A percentile compares a stretch with the other conserved stretches of the same genome.
These are phyloP conservation scores for Penicillium capsulatum DNA, from an alignment of 2,329 filamentous ascomycete species.

Conservation along the genomic window DNA sequence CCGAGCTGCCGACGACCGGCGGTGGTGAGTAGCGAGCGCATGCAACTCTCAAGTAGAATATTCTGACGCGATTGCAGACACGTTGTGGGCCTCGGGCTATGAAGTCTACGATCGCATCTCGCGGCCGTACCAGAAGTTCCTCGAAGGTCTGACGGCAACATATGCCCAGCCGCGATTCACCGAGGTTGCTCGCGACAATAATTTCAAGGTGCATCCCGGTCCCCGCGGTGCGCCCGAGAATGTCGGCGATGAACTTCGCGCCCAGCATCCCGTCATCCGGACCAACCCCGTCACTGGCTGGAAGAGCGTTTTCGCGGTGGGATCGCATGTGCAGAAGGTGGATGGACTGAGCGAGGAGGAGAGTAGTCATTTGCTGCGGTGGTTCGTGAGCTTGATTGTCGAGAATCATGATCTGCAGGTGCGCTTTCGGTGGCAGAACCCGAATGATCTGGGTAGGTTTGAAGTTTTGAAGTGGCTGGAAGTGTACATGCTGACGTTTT, in stretches of 20 bases:
- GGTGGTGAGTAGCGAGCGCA: slow-evolving; percentile 30
- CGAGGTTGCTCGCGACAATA: slow-evolving; percentile 28
- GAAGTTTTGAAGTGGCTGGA: neutral
- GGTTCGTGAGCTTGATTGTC: slow-evolving; percentile 36
- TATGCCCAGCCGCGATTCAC: slow-evolving; percentile 31
- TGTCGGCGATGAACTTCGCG: slow-evolving; percentile 49
- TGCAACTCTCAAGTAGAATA: neutral
- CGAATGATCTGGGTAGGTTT: slow-evolving; percentile 41
- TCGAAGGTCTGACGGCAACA: slow-evolving; percentile 40
- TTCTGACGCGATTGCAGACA: slow-evolving; percentile 10
- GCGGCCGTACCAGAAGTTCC: slow-evolving; percentile 37
- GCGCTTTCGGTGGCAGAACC: slow-evolving; percentile 36
- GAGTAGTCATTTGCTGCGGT: slow-evolving; percentile 30
- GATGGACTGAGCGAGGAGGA: slow-evolving; percentile 34
- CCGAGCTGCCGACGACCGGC: slow-evolving; percentile 41
- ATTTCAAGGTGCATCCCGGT: slow-evolving; percentile 28
- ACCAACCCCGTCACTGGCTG: slow-evolving; percentile 51
- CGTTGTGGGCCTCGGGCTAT: too few species aligned
- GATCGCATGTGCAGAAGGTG: slow-evolving; percentile 29
- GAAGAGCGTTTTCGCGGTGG: slow-evolving; percentile 38
- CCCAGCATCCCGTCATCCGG: slow-evolving; percentile 45
- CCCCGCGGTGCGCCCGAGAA: slow-evolving; percentile 54
- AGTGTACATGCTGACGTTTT: slow-evolving; percentile 1
- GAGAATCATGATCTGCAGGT: slow-evolving; percentile 44
- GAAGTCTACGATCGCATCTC: slow-evolving; percentile 43